A percentile compares a stretch with the other conserved stretches of the same genome.
Evolutionary conservation across 176 grass and related monocot genomes (phyloP).

Genomic region (Dactylis glomerata): DNA sequence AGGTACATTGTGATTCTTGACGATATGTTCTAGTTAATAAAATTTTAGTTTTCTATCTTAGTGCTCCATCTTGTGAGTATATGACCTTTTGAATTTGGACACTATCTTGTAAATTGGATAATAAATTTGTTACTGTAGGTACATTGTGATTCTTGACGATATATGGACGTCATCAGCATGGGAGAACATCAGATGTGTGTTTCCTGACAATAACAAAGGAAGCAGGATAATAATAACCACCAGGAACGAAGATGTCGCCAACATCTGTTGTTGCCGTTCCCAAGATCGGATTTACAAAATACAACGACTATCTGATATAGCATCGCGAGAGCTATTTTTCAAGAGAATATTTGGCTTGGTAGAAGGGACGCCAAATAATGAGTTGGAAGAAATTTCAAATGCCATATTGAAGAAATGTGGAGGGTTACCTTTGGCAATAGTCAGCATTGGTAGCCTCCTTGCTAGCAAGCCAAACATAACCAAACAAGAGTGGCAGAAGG

Average conservation of each 20-base stretch:
- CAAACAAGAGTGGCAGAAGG: background rate
- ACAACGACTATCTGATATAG: background rate
- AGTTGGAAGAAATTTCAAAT: background rate
- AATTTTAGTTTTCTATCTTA: background rate
- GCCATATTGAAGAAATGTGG: background rate
- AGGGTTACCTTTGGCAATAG: background rate
- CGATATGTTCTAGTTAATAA: background rate
- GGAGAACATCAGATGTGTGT: constrained; percentile 36
- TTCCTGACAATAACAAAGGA: constrained; percentile 40
- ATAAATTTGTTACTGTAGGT: background rate
- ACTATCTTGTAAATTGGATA: background rate
- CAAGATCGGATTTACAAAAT: constrained; percentile 42
- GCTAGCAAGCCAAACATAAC: background rate
- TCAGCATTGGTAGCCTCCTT: background rate
- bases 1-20: too few relatives aligned
- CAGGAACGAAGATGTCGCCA: constrained; percentile 22
- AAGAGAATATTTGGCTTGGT: constrained; percentile 2
- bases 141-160: constrained; percentile 46
- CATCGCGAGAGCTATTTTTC: constrained; percentile 26
- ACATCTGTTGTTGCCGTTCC: constrained; percentile 32
- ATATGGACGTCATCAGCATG: constrained; percentile 34
- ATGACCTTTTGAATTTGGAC: background rate
- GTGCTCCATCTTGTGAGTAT: background rate
- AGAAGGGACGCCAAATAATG: background rate
- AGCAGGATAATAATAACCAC: constrained; percentile 53